Percentiles rank a stretch among this genome's conserved stretches.
Evolutionary conservation across 345 rosid species (phyloP).

Genomic region (Cochlearia excelsa): DNA sequence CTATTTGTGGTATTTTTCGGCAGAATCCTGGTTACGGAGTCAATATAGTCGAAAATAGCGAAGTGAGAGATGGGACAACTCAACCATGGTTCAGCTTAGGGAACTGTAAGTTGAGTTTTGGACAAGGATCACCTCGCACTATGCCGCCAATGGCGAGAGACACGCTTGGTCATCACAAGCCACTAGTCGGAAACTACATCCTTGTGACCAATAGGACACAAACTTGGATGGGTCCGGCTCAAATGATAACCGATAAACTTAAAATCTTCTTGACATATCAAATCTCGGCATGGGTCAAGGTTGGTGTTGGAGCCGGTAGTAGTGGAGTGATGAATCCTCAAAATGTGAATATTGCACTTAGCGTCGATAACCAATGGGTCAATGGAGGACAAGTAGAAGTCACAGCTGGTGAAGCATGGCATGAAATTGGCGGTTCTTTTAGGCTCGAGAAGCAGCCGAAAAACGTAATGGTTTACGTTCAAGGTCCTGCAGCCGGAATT

Average conservation of each 20-base stretch:
- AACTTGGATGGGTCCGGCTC: constrained; percentile 99
- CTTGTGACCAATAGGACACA: constrained; percentile 70
- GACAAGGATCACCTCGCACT: constrained; percentile 60
- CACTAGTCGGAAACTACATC: constrained; percentile 65
- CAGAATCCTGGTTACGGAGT: constrained; percentile 67
- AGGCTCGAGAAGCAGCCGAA: constrained; percentile 81
- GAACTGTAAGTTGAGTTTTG: constrained; percentile 55
- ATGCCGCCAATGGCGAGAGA: constrained; percentile 80
- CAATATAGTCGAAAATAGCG: constrained; percentile 65
- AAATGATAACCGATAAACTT: constrained; percentile 67
- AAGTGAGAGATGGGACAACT: constrained; percentile 44
- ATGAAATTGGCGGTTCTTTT: constrained; percentile 77
- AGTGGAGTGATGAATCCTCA: constrained; percentile 45
- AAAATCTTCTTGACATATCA: constrained; percentile 78
- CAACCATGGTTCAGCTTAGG: constrained; percentile 85
- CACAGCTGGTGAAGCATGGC: constrained; percentile 59
- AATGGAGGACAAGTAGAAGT: constrained; percentile 87
- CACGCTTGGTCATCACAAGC: constrained; percentile 62
- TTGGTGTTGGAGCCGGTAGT: constrained; percentile 40
- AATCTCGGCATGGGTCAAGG: constrained; percentile 84
- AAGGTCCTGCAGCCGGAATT: constrained; percentile 77
- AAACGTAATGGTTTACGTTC: constrained; percentile 72
- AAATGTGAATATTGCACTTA: constrained; percentile 68
- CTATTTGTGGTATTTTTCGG: background rate
- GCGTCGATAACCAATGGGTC: constrained; percentile 81